Conservation (phyloP, 2,329 filamentous ascomycete genomes). For the Penicillium sp. region DNA sequence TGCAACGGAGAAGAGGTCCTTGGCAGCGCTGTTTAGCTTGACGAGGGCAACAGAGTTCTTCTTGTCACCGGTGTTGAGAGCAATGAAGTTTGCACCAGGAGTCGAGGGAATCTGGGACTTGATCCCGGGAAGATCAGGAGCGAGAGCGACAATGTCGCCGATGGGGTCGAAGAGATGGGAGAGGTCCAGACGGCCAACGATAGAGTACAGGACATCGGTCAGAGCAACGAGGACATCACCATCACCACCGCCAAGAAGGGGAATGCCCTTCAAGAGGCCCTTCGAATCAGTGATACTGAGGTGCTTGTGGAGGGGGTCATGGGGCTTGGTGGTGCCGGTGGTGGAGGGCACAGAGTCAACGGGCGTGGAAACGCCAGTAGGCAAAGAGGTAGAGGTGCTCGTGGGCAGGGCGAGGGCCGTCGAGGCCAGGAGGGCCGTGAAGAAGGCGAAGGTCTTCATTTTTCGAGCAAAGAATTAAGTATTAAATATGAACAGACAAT, state of each 20-base stretch:
- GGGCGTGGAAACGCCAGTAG: constrained; percentile 12
- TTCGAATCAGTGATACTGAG: constrained; percentile 16
- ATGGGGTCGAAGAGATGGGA: constrained; percentile 14
- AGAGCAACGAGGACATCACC: constrained; percentile 14
- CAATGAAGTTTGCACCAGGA: constrained; percentile 17
- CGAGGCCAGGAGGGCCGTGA: constrained; percentile 21
- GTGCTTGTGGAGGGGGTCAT: constrained; percentile 8
- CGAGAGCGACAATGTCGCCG: constrained; percentile 17
- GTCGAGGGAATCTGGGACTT: constrained; percentile 10
- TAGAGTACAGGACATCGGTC: constrained; percentile 12
- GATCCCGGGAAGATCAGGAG: constrained; percentile 12
- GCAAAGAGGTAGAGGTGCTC: not conserved
- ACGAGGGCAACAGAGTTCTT: constrained; percentile 17
- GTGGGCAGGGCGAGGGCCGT: constrained; percentile 20
- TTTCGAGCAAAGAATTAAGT: constrained; percentile 22
- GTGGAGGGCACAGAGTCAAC: constrained; percentile 5
- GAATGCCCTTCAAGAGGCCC: not conserved
- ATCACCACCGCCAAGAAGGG: not conserved
- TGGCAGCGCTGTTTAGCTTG: constrained; percentile 15
- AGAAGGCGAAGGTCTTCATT: constrained; percentile 25
- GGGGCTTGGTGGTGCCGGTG: constrained; percentile 10
- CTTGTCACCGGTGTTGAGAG: constrained; percentile 15
- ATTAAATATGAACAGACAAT: constrained; percentile 12
- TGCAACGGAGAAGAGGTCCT: constrained; percentile 16
- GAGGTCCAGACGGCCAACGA: constrained; percentile 16